Base-by-base conservation (phyloP, 2,329 filamentous ascomycete species). In the Aspergillus sergii region DNA sequence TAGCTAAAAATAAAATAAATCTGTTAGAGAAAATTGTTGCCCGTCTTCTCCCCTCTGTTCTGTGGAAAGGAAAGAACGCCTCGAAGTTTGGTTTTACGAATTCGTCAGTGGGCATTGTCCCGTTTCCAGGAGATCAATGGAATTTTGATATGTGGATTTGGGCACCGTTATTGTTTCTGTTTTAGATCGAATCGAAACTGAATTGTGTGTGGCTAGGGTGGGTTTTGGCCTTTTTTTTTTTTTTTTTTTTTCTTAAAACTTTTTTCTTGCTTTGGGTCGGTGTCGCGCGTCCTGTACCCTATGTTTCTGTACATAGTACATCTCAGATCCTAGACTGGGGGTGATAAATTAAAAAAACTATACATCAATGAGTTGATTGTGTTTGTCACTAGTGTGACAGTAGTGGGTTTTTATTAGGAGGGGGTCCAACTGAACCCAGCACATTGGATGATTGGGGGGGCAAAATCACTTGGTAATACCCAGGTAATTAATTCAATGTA, bases 331-430 rank as follows among this genome's bases (percentile, higher is more conserved):
- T 58, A 14, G 41, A 28, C 41, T 57, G 21, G 28, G 41, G 43
- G 59, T 56, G 63, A 51, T 59, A 58, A 61, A 63, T 65, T 51
- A 51, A 51, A 62, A 57, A 60, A 36, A 59, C 57, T 57, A 61
- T 62, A 63, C 59, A 58, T 60, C 61, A 58, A 64, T 64, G 61
- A 56, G 62, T 63, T 64, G 64, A 67, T 63, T 66, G 59, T 70
- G 68, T 70, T 70, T 69, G 68, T 70, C 68, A 70, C 65, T 70
- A 69, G 68, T 70, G 68, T 64, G 68, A 69, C 68, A 68, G 66
- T 60, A 66, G 67, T 69, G 64, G 59, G 46, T 64, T 68, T 64
- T 55, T 55, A 58, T 59, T 62, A 39, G 64, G 50, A 61, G 62
- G 55, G 59, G 57, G 48, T 58, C 60, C 54, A 58, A 46, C 23